Evolutionary conservation across 179 eudicot genomes (phyloP).

Genomic region (Carnegiea gigantea): DNA sequence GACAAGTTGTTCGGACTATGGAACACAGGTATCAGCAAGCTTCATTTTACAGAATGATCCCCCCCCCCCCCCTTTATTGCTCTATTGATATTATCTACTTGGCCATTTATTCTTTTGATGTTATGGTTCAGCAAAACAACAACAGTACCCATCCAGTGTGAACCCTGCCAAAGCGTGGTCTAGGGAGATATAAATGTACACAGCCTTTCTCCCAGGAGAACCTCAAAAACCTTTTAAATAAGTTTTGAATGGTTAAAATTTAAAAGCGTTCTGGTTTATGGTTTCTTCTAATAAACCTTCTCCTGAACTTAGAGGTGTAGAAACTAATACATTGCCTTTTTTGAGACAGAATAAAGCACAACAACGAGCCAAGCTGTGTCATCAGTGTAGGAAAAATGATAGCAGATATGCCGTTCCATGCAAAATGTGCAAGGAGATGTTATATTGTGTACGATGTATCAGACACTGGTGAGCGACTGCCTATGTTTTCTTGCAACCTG

Average conservation of each 20-base stretch:
- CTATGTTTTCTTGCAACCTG: conserved; percentile 2
- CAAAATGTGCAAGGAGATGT: conserved; percentile 46
- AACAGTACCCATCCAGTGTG: too few relatives aligned
- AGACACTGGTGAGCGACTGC: conserved; percentile 52
- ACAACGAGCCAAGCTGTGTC: conserved; percentile 42
- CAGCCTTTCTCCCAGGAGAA: too few relatives aligned
- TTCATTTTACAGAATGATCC: not conserved
- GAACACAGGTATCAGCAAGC: conserved; percentile 26
- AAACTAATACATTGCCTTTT: not conserved
- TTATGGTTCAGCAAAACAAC: not conserved
- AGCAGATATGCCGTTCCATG: conserved; percentile 68
- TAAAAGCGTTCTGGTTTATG: not conserved
- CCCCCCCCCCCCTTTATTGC: not conserved
- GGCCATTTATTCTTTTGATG: not conserved
- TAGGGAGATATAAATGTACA: too few relatives aligned
- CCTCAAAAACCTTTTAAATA: not conserved
- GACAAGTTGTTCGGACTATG: not conserved
- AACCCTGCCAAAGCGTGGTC: too few relatives aligned
- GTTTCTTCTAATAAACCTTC: not conserved
- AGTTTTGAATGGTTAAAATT: not conserved
- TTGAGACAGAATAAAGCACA: conserved; percentile 36
- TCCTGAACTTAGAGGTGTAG: not conserved
- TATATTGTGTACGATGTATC: conserved; percentile 68
- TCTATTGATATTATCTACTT: not conserved
- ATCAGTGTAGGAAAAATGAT: conserved; percentile 67